Evolutionary conservation across 495 filamentous ascomycete genomes (phyloP).

Genomic region (Xylaria nigripes): DNA sequence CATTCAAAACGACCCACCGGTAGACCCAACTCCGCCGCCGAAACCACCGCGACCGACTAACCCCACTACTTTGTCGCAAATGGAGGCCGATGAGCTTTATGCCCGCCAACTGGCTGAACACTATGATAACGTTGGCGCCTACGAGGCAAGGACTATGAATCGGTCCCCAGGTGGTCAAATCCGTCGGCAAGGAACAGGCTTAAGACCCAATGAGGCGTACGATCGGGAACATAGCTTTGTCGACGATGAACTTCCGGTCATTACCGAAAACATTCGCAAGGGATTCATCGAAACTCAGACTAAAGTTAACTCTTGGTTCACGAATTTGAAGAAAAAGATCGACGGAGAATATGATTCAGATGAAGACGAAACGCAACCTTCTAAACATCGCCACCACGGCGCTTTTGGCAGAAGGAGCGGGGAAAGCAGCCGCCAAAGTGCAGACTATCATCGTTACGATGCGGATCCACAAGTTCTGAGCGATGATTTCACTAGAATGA

Average conservation of each 20-base stretch:
- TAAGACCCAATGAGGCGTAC: constrained; percentile 43
- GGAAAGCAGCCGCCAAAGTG: constrained; percentile 55
- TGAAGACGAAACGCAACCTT: constrained; percentile 42
- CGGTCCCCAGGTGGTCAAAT: constrained; percentile 29
- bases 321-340: constrained; percentile 78
- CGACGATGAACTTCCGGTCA: constrained; percentile 91
- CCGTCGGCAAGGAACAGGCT: constrained; percentile 39
- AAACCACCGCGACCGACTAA: constrained; percentile 60
- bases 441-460: constrained; percentile 84
- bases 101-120: constrained; percentile 90
- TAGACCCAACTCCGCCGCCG: constrained; percentile 45
- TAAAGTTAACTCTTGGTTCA: constrained; percentile 89
- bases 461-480: constrained; percentile 85
- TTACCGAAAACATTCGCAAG: constrained; percentile 87
- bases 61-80: constrained; percentile 61
- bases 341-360: constrained; percentile 69
- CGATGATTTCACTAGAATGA: constrained; percentile 86
- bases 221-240: constrained; percentile 71
- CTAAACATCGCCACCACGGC: constrained; percentile 26
- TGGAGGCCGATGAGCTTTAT: constrained; percentile 88
- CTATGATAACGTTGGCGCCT: constrained; percentile 56
- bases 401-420: constrained; percentile 27
- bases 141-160: constrained; percentile 43
- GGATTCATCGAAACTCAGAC: constrained; percentile 91
- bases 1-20: constrained; percentile 48